Percentiles rank a stretch among this genome's conserved stretches.
These are phyloP conservation scores for Fabrea salina DNA, from an alignment of 169 alveolate genomes.

Conservation along the genomic window DNA sequence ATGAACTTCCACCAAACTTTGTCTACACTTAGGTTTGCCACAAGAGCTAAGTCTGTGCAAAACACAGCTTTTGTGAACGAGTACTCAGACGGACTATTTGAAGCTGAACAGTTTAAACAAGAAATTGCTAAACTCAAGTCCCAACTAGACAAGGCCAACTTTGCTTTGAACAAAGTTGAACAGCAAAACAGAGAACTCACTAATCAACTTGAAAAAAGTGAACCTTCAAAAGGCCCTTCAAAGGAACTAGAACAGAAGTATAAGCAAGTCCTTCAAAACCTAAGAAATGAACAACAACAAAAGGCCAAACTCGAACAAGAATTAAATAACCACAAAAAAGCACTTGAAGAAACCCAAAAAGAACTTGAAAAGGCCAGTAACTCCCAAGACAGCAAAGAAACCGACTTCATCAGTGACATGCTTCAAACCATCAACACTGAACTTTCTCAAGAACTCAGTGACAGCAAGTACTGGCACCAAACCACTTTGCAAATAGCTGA, in stretches of 20 bases:
- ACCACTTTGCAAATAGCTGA: background rate
- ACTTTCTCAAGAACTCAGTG: constrained; percentile 19
- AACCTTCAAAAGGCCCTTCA: background rate
- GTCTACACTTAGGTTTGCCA: constrained; percentile 81
- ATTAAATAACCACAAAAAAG: background rate
- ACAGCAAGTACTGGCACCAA: background rate
- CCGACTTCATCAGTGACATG: constrained; percentile 1
- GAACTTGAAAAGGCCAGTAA: constrained; percentile 23
- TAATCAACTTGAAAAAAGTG: constrained; percentile 11
- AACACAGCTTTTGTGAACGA: constrained; percentile 62
- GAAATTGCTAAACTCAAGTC: constrained; percentile 52
- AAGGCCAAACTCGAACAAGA: background rate
- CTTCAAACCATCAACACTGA: background rate
- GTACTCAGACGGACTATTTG: constrained; percentile 13
- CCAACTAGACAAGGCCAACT: constrained; percentile 15
- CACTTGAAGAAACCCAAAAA: constrained; percentile 1
- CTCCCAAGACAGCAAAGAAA: constrained; percentile 24
- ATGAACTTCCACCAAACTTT: constrained; percentile 68
- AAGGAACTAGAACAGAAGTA: background rate
- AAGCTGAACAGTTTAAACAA: constrained; percentile 43
- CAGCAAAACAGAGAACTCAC: constrained; percentile 18
- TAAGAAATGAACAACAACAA: background rate
- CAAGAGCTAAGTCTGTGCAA: constrained; percentile 76
- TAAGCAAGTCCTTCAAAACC: background rate
- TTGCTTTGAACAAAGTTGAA: background rate